Percentiles rank a stretch among this genome's conserved stretches.
Evolutionary conservation across 1,284 basidiomycete genomes (phyloP).

Genomic region (Heterobasidion parviporum): DNA sequence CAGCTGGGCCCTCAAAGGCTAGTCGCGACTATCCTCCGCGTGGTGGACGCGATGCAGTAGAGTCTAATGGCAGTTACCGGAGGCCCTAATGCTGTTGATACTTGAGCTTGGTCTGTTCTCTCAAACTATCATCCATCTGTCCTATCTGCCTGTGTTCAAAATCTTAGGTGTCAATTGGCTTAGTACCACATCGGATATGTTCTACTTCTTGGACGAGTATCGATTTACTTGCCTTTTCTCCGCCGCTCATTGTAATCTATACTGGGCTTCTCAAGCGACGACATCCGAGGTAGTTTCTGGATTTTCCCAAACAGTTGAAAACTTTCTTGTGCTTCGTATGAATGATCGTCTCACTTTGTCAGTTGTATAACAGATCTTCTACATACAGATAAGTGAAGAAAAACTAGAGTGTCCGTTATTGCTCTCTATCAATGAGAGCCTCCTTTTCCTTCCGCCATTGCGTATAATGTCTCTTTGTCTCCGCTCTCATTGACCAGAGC

Average conservation of each 20-base stretch:
- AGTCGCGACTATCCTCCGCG: conserved; percentile 58
- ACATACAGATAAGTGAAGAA: background rate
- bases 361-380: background rate
- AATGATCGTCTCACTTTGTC: too few species aligned
- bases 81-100: conserved; percentile 19
- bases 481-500: conserved; percentile 53
- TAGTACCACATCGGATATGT: background rate
- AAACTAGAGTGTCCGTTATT: background rate
- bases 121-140: background rate
- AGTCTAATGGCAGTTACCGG: conserved; percentile 28
- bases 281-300: too few species aligned
- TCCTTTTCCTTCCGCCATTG: conserved; percentile 24
- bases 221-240: too few species aligned
- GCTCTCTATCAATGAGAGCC: background rate
- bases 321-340: too few species aligned
- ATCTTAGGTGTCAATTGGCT: background rate
- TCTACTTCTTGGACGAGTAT: background rate
- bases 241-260: too few species aligned
- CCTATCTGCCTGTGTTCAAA: background rate
- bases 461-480: conserved; percentile 40
- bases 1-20: conserved; percentile 27
- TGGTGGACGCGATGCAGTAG: conserved; percentile 37
- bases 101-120: background rate
- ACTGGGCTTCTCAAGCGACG: too few species aligned
- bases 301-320: too few species aligned